These are phyloP conservation scores for Leccinum broughii DNA, from an alignment of 768 basidiomycete genomes.

Conservation along the genomic window DNA sequence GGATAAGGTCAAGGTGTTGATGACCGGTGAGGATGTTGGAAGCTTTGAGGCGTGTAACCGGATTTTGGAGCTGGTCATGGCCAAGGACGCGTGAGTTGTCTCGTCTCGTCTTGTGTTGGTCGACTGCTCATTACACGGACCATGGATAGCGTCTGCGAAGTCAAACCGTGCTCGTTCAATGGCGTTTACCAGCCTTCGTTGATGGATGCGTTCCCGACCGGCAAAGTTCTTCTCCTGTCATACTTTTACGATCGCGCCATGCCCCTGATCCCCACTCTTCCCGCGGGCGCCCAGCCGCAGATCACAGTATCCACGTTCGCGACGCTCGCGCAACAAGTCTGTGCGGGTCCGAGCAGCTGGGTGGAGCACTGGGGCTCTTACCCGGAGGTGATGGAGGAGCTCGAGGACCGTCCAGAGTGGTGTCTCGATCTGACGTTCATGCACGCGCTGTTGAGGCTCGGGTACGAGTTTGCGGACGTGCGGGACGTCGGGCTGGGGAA, in stretches of 20 bases:
- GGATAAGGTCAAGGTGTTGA: constrained; percentile 64
- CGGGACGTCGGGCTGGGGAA: constrained; percentile 81
- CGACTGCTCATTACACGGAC: neutral
- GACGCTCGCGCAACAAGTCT: constrained; percentile 67
- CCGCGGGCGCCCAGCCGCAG: constrained; percentile 23
- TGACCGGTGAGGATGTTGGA: constrained; percentile 82
- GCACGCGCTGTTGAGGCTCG: constrained; percentile 82
- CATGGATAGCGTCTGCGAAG: constrained; percentile 67
- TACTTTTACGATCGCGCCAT: constrained; percentile 96
- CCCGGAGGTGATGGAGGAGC: constrained; percentile 58
- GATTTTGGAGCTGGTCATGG: constrained; percentile 85
- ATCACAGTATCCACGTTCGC: constrained; percentile 61
- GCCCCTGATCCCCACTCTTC: constrained; percentile 59
- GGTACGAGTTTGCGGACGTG: constrained; percentile 82
- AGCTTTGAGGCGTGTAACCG: constrained; percentile 84
- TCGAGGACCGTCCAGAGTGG: constrained; percentile 86
- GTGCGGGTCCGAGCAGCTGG: constrained; percentile 68
- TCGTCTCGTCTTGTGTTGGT: neutral
- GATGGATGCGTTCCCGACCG: constrained; percentile 81
- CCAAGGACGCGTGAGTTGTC: constrained; percentile 80
- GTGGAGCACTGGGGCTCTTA: constrained; percentile 44
- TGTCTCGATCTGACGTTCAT: constrained; percentile 96
- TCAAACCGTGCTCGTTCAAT: constrained; percentile 95
- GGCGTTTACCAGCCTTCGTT: constrained; percentile 97
- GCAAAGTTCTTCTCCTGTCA: constrained; percentile 87